A percentile compares a stretch with the other conserved stretches of the same genome.
Conservation (phyloP, 768 basidiomycete species). For the Boletales sp. region DNA sequence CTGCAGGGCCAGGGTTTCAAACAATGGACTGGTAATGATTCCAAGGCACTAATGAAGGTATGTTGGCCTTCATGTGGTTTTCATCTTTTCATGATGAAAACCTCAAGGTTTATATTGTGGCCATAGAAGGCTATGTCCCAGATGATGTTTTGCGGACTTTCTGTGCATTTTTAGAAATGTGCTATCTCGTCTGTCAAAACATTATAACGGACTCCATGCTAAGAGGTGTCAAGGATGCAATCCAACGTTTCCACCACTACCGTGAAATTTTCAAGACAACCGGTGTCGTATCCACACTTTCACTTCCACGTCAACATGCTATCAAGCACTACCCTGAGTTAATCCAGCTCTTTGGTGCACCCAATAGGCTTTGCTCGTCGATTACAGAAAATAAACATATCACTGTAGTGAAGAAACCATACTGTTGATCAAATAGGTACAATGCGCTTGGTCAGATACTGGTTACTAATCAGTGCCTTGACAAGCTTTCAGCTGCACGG, state of each 20-base stretch:
- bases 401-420: neutral
- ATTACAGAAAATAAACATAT: neutral
- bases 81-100: no score
- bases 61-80: no score
- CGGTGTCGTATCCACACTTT: neutral
- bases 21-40: neutral
- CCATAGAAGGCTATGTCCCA: no score
- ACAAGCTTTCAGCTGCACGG: neutral
- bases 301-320: neutral
- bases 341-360: neutral
- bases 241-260: neutral
- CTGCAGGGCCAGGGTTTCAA: neutral
- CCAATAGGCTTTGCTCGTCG: neutral
- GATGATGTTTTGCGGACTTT: neutral
- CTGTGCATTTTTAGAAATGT: neutral
- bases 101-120: neutral
- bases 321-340: neutral
- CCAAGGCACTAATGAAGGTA: slow-evolving; percentile 7
- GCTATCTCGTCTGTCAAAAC: neutral
- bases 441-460: neutral
- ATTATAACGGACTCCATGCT: neutral
- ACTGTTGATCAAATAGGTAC: neutral
- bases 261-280: neutral
- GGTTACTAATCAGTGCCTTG: neutral
- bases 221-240: neutral